Evolutionary conservation across 306 rosid genomes (phyloP), one percentile per base, ranked within the genome.

Genomic region (Rosa lucieae): DNA sequence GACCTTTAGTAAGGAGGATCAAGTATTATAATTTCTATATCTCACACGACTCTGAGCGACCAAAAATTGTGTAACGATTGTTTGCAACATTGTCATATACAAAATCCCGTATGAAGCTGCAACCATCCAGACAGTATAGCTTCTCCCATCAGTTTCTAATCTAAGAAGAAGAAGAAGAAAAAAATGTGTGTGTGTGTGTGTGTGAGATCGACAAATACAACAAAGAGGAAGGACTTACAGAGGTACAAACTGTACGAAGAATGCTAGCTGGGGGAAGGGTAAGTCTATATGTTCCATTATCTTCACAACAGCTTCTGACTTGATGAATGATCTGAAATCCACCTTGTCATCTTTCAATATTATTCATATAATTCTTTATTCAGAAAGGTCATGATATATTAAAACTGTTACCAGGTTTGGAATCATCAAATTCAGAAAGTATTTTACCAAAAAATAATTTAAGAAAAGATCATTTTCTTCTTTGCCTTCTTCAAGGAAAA

Each of bases 261-360:
- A 72, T 5, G 97, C 92, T 37, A 92, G 82, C 82, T 92, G 99
- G 17, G 99, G 99, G 78, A 91, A 92, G 40, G 99, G 99, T 73
- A 92, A 74, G 85, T 95, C 88, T 62, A 92, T 88, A 78, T 91
- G 76, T 73, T 95, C 92, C 99, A 95, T 95, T 81, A 95, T 95
- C 91, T 90, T 95, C 79, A 91, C 58, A 81, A 92, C 99, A 74
- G 97, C 99, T 77, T 90, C 97, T 53, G 99, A 94, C 75, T 91
- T 92, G 59, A 91, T 86, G 67, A 86, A 87, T 77, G 97, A 90
- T 82, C 97, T 94, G 91, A 55, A 87, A 89, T 73, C 76, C 84
- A 87, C 72, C 75, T 77, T 59, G 6, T 74, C 47, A 78, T 79
- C 72, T 23, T 69, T 80, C 53, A 52, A 3, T 20, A 79, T 80